Conservation (phyloP, 768 basidiomycete genomes). For the Phaffia australis region DNA sequence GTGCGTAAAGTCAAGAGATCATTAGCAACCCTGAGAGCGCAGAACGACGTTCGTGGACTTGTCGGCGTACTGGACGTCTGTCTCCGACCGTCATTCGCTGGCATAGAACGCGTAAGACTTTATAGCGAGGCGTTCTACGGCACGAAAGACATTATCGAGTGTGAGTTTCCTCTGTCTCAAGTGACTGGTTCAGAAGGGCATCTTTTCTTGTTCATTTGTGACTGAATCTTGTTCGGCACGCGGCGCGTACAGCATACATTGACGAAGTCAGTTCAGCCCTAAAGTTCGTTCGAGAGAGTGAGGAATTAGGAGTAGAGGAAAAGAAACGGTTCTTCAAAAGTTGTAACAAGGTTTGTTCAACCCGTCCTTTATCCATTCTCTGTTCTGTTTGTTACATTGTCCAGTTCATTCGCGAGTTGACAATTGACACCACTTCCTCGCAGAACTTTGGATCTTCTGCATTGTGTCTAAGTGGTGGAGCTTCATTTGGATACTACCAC, state of each 20-base stretch:
- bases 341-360: slow-evolving; percentile 48
- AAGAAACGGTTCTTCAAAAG: slow-evolving; percentile 85
- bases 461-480: slow-evolving; percentile 90
- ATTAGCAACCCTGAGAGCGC: slow-evolving; percentile 56
- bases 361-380: neutral
- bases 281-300: slow-evolving; percentile 61
- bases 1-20: slow-evolving; percentile 54
- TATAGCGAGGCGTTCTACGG: slow-evolving; percentile 94
- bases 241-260: slow-evolving; percentile 56
- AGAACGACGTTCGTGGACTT: slow-evolving; percentile 70
- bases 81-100: slow-evolving; percentile 83
- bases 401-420: neutral
- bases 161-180: slow-evolving; percentile 40
- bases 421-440: neutral
- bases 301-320: slow-evolving; percentile 67
- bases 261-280: slow-evolving; percentile 66
- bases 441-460: slow-evolving; percentile 77
- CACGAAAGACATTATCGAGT: slow-evolving; percentile 80
- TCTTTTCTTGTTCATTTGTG: neutral
- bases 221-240: too few species aligned
- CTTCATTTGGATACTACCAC: slow-evolving; percentile 84
- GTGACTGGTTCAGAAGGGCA: neutral
- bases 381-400: neutral
- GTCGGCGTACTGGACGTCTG: slow-evolving; percentile 86
- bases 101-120: slow-evolving; percentile 72